Evolutionary conservation across 352 stramenopile genomes (phyloP), one percentile per base, ranked within the genome.

Genomic region (Phytophthora ohioensis): DNA sequence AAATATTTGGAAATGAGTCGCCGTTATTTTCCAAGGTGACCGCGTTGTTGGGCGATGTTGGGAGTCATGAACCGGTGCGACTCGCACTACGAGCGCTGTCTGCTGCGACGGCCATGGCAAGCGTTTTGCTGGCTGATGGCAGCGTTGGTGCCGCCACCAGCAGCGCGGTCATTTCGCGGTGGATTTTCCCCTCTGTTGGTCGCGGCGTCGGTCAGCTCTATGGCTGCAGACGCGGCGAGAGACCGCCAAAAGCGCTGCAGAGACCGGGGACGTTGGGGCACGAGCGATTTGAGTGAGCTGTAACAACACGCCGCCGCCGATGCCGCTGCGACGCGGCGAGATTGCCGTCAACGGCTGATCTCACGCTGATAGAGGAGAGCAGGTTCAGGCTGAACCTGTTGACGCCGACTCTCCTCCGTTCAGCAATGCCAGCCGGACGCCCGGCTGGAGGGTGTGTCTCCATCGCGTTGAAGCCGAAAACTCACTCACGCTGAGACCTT

Each of bases 151-250:
- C 13, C 1, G 48, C 34, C 34, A 2, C 11, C 5, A n/a, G 15
- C 13, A 11, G 11, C 15, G 17, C 21, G 35, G 30, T 21, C 34
- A n/a, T 58, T 56, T 59, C 27, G 35, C 30, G 15, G 39, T 61
- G 60, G 60, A 61, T 68, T 68, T 68, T 51, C 54, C 54, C 52
- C 61, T 30, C 13, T 35, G 32, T 65, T 48, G 46, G 30, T 57
- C 58, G 58, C 46, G 35, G 21, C 35, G 35, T 45, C 45, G 47
- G 36, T 46, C 55, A 56, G 9, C 53, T 53, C 52, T 64, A 51
- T 64, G 52, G 17, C 21, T 43, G 36, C 56, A 63, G 53, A 59
- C 35, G 53, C 9, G 27, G 34, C 10, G 39, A 47, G 57, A 64
- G 57, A 64, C 57, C 34, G 57, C 57, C 48, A 67, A 57, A 56